A percentile compares a stretch with the other conserved stretches of the same genome.
Conservation (phyloP, 2,329 filamentous ascomycete genomes). For the Colletotrichum ledebouriae region DNA sequence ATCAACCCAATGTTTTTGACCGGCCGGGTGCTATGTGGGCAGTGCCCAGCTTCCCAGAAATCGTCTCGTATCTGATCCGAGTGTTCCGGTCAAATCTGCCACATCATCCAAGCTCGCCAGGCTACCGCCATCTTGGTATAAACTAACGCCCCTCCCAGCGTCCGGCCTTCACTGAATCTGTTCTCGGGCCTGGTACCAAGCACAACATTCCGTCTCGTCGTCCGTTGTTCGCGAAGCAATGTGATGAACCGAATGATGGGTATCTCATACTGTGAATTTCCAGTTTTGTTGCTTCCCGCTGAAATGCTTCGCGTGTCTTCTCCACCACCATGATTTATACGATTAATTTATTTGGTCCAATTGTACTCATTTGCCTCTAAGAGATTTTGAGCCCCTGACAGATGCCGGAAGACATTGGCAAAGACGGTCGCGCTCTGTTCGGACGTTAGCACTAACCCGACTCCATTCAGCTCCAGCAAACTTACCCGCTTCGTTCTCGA, state of each 20-base stretch:
- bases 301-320: conserved; percentile 30
- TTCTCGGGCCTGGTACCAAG: conserved; percentile 17
- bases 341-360: conserved; percentile 16
- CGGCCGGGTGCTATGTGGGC: neutral
- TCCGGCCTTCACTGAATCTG: neutral
- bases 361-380: conserved; percentile 38
- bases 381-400: conserved; percentile 62
- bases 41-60: conserved; percentile 21
- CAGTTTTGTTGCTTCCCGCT: conserved; percentile 28
- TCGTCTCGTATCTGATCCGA: conserved; percentile 18
- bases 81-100: conserved; percentile 29
- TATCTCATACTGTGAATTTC: conserved; percentile 41
- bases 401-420: conserved; percentile 67
- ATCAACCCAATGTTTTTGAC: conserved; percentile 3
- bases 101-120: conserved; percentile 7
- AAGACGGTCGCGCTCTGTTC: conserved; percentile 67
- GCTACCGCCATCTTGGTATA: conserved; percentile 22
- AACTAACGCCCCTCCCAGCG: conserved; percentile 18
- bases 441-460: conserved; percentile 13
- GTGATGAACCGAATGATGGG: conserved; percentile 38
- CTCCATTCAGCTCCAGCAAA: conserved; percentile 43
- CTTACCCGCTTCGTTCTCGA: conserved; percentile 84
- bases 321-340: conserved; percentile 11
- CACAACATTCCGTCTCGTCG: conserved; percentile 7
- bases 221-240: conserved; percentile 37